These are phyloP conservation scores for Dianthus caryophyllus DNA, from an alignment of 148 eudicot genomes.

Conservation along the genomic window DNA sequence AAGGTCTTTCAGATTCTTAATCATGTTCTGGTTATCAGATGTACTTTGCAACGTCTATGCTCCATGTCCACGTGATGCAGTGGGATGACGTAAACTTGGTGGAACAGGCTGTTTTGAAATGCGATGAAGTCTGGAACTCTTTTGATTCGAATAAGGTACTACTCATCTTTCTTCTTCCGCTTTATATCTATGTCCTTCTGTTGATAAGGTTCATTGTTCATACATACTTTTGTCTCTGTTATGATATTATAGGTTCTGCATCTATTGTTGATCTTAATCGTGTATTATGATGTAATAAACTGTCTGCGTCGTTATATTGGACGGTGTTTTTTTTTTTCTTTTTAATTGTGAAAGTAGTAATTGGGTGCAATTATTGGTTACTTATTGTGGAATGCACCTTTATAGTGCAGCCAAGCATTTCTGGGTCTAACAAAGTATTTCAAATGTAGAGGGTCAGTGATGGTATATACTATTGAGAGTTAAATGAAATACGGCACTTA, in stretches of 20 bases:
- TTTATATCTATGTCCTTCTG: neutral
- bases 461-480: no score
- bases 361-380: no score
- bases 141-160: conserved; percentile 67
- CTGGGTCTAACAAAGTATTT: no score
- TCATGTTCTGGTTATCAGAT: conserved; percentile 47
- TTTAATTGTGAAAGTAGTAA: no score
- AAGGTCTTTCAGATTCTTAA: conserved; percentile 2
- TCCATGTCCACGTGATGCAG: conserved; percentile 90
- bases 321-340: no score
- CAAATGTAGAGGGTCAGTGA: no score
- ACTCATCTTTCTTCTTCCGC: neutral
- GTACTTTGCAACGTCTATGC: conserved; percentile 86
- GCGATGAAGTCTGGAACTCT: conserved; percentile 75
- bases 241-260: neutral
- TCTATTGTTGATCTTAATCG: no score
- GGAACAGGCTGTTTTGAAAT: conserved; percentile 65
- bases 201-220: conserved; percentile 3
- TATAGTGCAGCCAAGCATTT: no score
- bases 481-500: no score
- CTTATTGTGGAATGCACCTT: no score
- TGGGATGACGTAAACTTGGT: conserved; percentile 71
- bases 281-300: neutral
- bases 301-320: neutral
- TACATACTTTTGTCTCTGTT: neutral